Base-by-base conservation (phyloP, 352 stramenopile genomes). In the Pelagophyceae sp. region DNA sequence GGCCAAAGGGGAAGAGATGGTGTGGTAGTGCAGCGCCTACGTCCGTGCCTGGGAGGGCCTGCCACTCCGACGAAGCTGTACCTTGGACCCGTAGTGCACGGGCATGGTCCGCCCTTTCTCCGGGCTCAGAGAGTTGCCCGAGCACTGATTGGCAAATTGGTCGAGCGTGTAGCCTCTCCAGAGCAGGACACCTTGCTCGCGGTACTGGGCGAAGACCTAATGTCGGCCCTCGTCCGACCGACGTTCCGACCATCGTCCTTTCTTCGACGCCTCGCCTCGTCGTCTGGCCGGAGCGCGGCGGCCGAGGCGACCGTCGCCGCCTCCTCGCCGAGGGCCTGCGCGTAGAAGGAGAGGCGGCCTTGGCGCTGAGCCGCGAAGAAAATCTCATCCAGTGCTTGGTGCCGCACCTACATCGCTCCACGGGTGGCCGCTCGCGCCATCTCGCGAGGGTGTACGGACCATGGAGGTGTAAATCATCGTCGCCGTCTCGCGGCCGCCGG, bases 51-150 rank as follows among this genome's bases (percentile, higher is more conserved):
- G n/a, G n/a, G n/a, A n/a, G n/a, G n/a, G n/a, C n/a, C n/a, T n/a
- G n/a, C n/a, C n/a, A n/a, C n/a, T n/a, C n/a, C n/a, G n/a, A n/a
- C n/a, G n/a, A n/a, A n/a, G n/a, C n/a, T n/a, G n/a, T n/a, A n/a
- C n/a, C n/a, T 89, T 89, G 19, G 89, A 96, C 37, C 95, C 95
- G 81, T 99, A 99, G 87, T 99, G 96, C 63, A 99, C 90, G 2
- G 96, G 96, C 94, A 99, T 99, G 83, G 99, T 95, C 35, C 96
- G 87, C 25, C 95, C 96, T 78, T 97, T 97, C n/a, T 85, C 95
- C 72, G 97, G 87, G 78, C 98, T 95, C n/a, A 92, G 87, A 65
- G 88, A 83, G 86, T 98, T 99, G 78, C 91, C 94, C 79, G 97
- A 98, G 79, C 94, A 98, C 83, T 98, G 95, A 82, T 99, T 94